Base-by-base conservation (phyloP, 768 basidiomycete species). In the Boletus patriciae region DNA sequence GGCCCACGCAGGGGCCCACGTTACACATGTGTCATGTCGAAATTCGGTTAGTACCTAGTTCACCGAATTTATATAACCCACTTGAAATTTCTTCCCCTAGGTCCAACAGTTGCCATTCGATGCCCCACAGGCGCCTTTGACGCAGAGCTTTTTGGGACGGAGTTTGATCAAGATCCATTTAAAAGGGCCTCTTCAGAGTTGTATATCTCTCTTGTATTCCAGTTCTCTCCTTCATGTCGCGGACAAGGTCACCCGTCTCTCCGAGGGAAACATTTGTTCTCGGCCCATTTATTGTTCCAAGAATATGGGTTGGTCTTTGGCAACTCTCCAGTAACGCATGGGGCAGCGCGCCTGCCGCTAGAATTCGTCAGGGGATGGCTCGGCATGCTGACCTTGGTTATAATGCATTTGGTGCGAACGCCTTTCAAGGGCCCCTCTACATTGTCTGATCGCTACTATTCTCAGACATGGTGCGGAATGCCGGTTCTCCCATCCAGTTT, bases 261-360 rank as follows among this genome's bases (percentile, higher is more conserved):
- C 19, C 25, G 27, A 60, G 62, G 43, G 83, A 86, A 70, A 79
- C 78, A 0, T 83, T 83, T 60, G 70, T 66, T 21, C 77, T 88
- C 23, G 88, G 87, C 16, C 80, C 81, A 6, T 79, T 83, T 62
- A 64, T 65, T 23, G 78, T 77, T 19, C 85, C 90, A 36, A 82
- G 90, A 52, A 66, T 92, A 52, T 90, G 87, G 86, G 82, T 80
- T 8, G 90, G 90, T 11, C 79, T 93, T 4, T 93, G 91, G 91
- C 92, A 93, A 59, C 81, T 93, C 37, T 91, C 91, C 12, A 88
- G 88, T 66, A 88, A 86, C 49, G 90, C 90, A 3, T 93, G 91
- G 91, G 91, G 92, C 19, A 87, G 81, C 46, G 87, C 87, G 2
- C 78, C 87, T 0, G 82, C 83, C 1, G 62, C 79, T 31, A 85